These are phyloP conservation scores for Pisolithus albus DNA, from an alignment of 768 basidiomycete species.

Conservation along the genomic window DNA sequence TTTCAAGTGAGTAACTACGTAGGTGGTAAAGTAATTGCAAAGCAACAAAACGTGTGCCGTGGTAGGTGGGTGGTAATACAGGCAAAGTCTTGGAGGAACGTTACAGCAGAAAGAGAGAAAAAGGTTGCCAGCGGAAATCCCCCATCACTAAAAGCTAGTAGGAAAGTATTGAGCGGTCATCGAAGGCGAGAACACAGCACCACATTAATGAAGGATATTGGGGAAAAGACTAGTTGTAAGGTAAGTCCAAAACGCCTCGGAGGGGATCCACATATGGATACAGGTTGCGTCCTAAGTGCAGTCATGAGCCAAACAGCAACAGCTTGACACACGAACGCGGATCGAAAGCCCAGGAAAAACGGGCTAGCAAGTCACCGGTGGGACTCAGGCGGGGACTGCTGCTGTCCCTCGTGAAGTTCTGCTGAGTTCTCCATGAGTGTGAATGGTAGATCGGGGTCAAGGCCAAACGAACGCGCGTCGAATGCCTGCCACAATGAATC, in stretches of 20 bases:
- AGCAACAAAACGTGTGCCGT: neutral
- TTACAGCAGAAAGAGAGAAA: neutral
- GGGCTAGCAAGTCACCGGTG: conserved; percentile 12
- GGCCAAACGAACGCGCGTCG: conserved; percentile 66
- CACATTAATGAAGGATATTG: neutral
- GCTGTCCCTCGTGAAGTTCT: conserved; percentile 24
- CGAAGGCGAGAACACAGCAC: neutral
- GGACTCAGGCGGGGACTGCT: conserved; percentile 21
- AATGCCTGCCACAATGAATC: conserved; percentile 52
- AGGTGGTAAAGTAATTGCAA: neutral
- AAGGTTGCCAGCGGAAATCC: too few species aligned
- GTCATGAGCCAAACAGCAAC: too few species aligned
- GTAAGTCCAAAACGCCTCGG: neutral
- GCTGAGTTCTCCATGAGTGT: conserved; percentile 35
- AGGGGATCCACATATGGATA: conserved; percentile 23
- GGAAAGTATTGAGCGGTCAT: neutral
- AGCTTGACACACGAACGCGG: conserved; percentile 1
- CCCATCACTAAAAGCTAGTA: too few species aligned
- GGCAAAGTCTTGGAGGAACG: conserved; percentile 2
- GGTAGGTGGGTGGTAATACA: conserved; percentile 4
- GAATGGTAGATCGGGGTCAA: conserved; percentile 75
- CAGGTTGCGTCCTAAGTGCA: conserved; percentile 7
- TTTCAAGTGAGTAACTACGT: neutral
- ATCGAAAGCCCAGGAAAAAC: conserved; percentile 3
- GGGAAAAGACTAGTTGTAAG: neutral